phyloP scores from a whole-genome alignment of 192 early-diverging fungal species.

The Coemansia sp. region DNA sequence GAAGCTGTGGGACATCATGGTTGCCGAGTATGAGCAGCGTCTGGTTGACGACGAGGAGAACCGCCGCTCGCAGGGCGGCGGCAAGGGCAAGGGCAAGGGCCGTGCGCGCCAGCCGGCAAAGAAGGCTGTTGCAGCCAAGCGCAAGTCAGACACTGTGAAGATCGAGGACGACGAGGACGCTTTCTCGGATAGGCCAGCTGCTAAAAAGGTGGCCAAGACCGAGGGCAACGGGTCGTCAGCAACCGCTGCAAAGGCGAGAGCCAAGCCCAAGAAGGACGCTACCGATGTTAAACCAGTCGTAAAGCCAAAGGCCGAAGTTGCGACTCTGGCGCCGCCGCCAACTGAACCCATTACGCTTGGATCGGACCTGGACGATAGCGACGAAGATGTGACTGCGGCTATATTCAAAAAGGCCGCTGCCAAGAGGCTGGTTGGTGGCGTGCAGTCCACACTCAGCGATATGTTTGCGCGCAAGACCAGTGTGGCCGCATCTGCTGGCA shows the following conservation, averaged over 20 bases:
- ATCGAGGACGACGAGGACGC: constrained; percentile 15
- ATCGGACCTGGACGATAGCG: constrained; percentile 52
- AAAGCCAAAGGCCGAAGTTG: constrained; percentile 1
- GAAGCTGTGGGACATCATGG: constrained; percentile 71
- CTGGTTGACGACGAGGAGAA: constrained; percentile 43
- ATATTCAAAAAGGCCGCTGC: constrained; percentile 40
- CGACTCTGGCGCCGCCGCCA: background rate
- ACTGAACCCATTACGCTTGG: constrained; percentile 27
- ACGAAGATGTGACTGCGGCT: constrained; percentile 36
- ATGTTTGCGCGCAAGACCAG: constrained; percentile 24
- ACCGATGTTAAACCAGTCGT: constrained; percentile 6
- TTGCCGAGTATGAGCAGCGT: constrained; percentile 38
- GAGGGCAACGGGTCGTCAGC: background rate
- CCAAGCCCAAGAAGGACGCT: constrained; percentile 10
- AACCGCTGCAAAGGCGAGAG: background rate
- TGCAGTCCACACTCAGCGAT: constrained; percentile 28
- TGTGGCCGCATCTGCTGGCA: background rate
- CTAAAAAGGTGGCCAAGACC: constrained; percentile 20
- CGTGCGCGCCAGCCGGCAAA: constrained; percentile 19
- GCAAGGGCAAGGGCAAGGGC: constrained; percentile 30
- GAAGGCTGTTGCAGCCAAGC: constrained; percentile 43
- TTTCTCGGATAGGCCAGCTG: background rate
- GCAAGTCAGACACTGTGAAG: constrained; percentile 42
- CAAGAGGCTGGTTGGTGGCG: constrained; percentile 7
- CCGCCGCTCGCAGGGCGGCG: constrained; percentile 27